Evolutionary conservation across 148 eudicot genomes (phyloP).

Genomic region (Dysphania ambrosioides): DNA sequence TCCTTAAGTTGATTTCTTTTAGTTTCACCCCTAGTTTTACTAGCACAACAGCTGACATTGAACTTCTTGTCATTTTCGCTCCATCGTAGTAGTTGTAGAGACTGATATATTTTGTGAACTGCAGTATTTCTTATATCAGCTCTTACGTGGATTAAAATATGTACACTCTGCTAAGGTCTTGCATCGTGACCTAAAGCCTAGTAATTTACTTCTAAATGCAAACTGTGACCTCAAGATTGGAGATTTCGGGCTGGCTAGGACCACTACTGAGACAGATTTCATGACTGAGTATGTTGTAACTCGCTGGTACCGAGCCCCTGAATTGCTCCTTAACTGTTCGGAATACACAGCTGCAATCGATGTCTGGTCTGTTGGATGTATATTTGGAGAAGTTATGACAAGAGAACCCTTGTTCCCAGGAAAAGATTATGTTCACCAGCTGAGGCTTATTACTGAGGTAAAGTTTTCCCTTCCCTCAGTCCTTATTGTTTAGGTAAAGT

Average conservation of each 20-base stretch:
- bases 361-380: conserved; percentile 62
- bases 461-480: not conserved
- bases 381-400: conserved; percentile 62
- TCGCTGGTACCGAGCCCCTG: conserved; percentile 50
- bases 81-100: not conserved
- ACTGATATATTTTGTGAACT: conserved; percentile 21
- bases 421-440: conserved; percentile 73
- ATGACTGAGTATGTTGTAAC: conserved; percentile 51
- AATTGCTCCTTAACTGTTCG: conserved; percentile 41
- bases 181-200: conserved; percentile 46
- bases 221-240: conserved; percentile 45
- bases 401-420: conserved; percentile 75
- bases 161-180: conserved; percentile 45
- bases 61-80: not conserved
- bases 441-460: conserved; percentile 80
- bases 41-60: not conserved
- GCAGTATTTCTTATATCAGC: conserved; percentile 59
- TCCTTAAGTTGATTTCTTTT: too few species aligned
- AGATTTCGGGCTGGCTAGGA: conserved; percentile 46
- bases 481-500: not conserved
- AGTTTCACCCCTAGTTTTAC: too few species aligned
- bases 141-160: conserved; percentile 39
- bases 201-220: conserved; percentile 41
- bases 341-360: conserved; percentile 49
- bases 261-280: conserved; percentile 43